Base-by-base conservation (phyloP, 371 early-diverging fungal species). In the Rhizopus stolonifer region DNA sequence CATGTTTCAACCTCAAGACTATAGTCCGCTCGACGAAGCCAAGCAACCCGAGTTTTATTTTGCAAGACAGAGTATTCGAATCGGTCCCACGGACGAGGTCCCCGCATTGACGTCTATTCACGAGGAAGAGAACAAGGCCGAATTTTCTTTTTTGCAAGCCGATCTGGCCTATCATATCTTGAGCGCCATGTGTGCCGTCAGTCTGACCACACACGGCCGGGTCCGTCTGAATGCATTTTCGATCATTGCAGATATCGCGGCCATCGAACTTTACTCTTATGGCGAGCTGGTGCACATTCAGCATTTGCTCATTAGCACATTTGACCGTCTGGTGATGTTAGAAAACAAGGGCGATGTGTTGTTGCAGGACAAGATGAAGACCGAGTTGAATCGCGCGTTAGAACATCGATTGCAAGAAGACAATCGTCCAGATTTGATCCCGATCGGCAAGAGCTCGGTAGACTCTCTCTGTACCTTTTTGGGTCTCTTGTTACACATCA, bases 161-260 rank as follows among this genome's bases (percentile, higher is more conserved):
- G 72, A 67, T 11, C 69, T 83, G 22, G 75, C 83, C 25, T 79
- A 79, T 9, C 67, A 67, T n/a, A 65, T 89, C 29, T 58, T 89
- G 11, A 80, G 85, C 9, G 80, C 80, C 5, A 61, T 87, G 26
- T 77, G 84, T 56, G 77, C 82, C 54, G 67, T 84, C 31, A 73
- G 82, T 14, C 56, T 87, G 58, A 82, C 83, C 4, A 63, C 75
- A 11, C 85, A 88, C 61, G 81, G 81, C 33, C 70, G 72, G 21
- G 69, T 86, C 4, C 76, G 84, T 24, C 49, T 62, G 9, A 69
- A 80, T 23, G 82, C 86, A 1, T 56, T 81, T 10, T 61, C 70
- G 5, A 66, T 88, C 3, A 65, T 90, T 29, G 83, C 82, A 33
- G 82, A 81, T 64, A 81, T 86, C 43, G 77, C 87, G 24, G 62